Percentiles rank a stretch among this genome's conserved stretches.
phyloP scores from a whole-genome alignment of 2,329 filamentous ascomycete species.

The Graphilbum fragrans region DNA sequence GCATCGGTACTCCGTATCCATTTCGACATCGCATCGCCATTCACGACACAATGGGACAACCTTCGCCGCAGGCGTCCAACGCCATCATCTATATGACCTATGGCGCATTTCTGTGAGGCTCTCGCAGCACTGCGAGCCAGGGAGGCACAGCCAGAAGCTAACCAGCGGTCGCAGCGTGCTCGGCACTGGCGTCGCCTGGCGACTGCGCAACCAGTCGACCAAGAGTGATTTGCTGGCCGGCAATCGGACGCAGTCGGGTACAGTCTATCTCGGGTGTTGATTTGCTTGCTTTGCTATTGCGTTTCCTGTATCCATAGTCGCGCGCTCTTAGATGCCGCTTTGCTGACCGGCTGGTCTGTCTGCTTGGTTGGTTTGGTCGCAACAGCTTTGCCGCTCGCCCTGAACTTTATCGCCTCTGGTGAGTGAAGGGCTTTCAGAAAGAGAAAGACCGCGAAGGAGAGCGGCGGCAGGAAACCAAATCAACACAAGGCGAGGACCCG shows the following conservation, averaged over 20 bases:
- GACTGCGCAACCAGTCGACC: constrained; percentile 46
- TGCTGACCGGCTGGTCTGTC: constrained; percentile 1
- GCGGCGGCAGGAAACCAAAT: not conserved
- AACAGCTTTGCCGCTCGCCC: constrained; percentile 63
- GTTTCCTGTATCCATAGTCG: too few species aligned
- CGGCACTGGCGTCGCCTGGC: constrained; percentile 48
- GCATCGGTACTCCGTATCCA: too few species aligned
- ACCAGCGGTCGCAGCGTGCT: constrained; percentile 36
- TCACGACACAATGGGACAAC: constrained; percentile 51
- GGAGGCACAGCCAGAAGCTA: too few species aligned
- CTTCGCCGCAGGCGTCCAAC: constrained; percentile 66
- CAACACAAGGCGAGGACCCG: not conserved
- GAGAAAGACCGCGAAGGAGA: constrained; percentile 1
- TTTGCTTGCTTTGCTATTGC: not conserved
- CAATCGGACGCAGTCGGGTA: constrained; percentile 76
- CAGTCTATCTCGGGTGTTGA: not conserved
- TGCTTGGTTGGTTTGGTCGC: not conserved
- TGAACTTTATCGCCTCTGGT: constrained; percentile 89
- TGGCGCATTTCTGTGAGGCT: constrained; percentile 56
- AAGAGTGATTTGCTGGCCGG: constrained; percentile 62
- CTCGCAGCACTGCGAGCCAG: too few species aligned
- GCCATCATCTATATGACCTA: constrained; percentile 75
- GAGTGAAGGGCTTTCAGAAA: constrained; percentile 39
- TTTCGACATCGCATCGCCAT: not conserved
- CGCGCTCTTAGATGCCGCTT: too few species aligned